Percentiles rank a stretch among this genome's conserved stretches.
Conservation (phyloP, 1,284 basidiomycete genomes). For the Inonotus obliquus region DNA sequence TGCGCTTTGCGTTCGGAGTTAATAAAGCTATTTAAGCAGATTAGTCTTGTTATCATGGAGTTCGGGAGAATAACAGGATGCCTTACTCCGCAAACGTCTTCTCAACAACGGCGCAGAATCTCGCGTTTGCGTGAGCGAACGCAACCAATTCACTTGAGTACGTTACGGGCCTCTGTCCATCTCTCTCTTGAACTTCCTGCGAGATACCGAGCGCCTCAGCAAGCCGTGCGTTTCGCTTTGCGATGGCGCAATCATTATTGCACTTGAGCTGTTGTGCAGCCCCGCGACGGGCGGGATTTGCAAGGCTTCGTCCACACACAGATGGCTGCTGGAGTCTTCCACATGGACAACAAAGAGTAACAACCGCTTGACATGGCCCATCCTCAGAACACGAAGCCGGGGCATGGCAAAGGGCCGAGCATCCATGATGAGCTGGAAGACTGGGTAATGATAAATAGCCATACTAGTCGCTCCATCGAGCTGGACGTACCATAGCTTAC, state of each 20-base stretch:
- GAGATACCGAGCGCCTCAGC: constrained; percentile 87
- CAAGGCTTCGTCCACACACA: constrained; percentile 57
- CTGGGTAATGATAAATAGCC: constrained; percentile 28
- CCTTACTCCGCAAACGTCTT: constrained; percentile 74
- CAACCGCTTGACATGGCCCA: constrained; percentile 63
- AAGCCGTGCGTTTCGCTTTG: constrained; percentile 79
- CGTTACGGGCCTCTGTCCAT: constrained; percentile 36
- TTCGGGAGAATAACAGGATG: constrained; percentile 1
- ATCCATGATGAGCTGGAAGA: constrained; percentile 62
- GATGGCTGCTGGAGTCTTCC: constrained; percentile 71
- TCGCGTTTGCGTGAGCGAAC: constrained; percentile 57
- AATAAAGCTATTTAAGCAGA: constrained; percentile 49
- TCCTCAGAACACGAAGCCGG: constrained; percentile 78
- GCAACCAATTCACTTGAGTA: constrained; percentile 60
- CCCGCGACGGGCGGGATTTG: constrained; percentile 40
- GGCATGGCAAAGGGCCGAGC: constrained; percentile 76
- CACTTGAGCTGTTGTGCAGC: constrained; percentile 58
- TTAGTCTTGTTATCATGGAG: not conserved
- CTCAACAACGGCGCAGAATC: constrained; percentile 72
- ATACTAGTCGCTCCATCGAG: not conserved
- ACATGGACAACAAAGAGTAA: constrained; percentile 74
- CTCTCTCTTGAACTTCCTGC: constrained; percentile 33
- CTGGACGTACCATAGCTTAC: constrained; percentile 69
- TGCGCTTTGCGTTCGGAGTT: constrained; percentile 63
- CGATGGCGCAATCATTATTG: constrained; percentile 73